Percentiles rank a stretch among this genome's conserved stretches.
phyloP scores from a whole-genome alignment of 2,329 filamentous ascomycete species.

The Phoma sp. region DNA sequence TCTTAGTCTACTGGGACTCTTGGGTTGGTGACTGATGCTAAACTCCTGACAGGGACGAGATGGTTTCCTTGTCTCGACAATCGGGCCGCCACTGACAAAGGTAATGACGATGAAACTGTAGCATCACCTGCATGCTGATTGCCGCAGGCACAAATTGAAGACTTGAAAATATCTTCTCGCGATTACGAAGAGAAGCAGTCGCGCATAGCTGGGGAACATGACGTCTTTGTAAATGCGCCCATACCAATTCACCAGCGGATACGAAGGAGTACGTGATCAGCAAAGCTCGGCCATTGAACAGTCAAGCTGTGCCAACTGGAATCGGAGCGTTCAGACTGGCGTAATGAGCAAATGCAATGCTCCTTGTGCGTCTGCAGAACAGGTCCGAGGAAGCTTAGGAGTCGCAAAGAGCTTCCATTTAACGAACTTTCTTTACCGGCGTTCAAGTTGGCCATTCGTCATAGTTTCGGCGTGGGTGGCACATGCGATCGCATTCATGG shows the following conservation, averaged over 20 bases:
- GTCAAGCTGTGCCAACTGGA: too few relatives aligned
- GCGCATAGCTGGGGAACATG: conserved; percentile 41
- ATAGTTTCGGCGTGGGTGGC: conserved; percentile 4
- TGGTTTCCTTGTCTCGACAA: conserved; percentile 51
- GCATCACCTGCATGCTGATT: conserved; percentile 17
- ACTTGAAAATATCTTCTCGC: conserved; percentile 48
- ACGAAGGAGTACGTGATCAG: conserved; percentile 36
- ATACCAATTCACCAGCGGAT: conserved; percentile 44
- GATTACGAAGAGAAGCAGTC: conserved; percentile 52
- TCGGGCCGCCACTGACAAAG: conserved; percentile 50
- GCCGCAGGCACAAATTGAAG: conserved; percentile 50
- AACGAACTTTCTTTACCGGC: too few relatives aligned
- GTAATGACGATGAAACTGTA: conserved; percentile 23
- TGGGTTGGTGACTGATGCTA: conserved; percentile 10
- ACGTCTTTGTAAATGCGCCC: conserved; percentile 49
- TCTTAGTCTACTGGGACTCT: too few relatives aligned
- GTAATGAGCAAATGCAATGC: too few relatives aligned
- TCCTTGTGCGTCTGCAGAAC: too few relatives aligned
- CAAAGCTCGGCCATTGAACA: not conserved
- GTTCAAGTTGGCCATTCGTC: not conserved
- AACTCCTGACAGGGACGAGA: conserved; percentile 46
- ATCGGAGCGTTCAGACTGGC: too few relatives aligned
- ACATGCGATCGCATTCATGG: too few relatives aligned
- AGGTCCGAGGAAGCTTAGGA: too few relatives aligned
- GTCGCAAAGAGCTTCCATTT: too few relatives aligned